phyloP scores from a whole-genome alignment of 2,329 filamentous ascomycete species.

The Blumeriella jaapii region DNA sequence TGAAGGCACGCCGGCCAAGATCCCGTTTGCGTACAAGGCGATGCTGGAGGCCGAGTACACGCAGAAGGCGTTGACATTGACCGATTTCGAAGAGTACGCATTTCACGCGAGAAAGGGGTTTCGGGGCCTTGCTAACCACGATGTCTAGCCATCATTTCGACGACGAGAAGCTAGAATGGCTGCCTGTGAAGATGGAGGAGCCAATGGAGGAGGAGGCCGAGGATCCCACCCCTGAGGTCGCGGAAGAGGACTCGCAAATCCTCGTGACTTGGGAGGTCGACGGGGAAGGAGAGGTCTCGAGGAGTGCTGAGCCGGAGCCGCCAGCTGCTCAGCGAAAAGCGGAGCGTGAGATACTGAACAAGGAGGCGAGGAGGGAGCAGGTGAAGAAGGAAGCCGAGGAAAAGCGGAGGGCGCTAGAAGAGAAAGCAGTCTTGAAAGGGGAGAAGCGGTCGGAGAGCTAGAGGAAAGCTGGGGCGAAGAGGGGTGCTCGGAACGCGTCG shows the following conservation, averaged over 20 bases:
- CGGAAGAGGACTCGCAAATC: too few relatives aligned
- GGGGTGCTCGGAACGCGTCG: not conserved
- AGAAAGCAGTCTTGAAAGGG: slow-evolving; percentile 3
- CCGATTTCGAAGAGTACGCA: slow-evolving; percentile 40
- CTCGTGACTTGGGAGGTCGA: too few relatives aligned
- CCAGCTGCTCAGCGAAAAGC: too few relatives aligned
- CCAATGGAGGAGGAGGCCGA: not conserved
- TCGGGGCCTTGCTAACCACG: not conserved
- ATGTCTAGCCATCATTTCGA: slow-evolving; percentile 32
- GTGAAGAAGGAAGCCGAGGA: slow-evolving; percentile 9
- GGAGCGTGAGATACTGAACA: too few relatives aligned
- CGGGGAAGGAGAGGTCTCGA: too few relatives aligned
- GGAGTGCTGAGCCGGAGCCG: too few relatives aligned
- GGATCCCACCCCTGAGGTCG: too few relatives aligned
- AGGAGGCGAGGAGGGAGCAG: not conserved
- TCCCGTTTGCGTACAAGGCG: slow-evolving; percentile 51
- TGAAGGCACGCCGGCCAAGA: slow-evolving; percentile 53
- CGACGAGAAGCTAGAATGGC: slow-evolving; percentile 29
- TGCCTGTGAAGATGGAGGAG: slow-evolving; percentile 17
- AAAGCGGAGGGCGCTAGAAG: slow-evolving; percentile 9
- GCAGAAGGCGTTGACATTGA: slow-evolving; percentile 37
- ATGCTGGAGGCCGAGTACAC: slow-evolving; percentile 48
- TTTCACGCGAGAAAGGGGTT: too few relatives aligned
- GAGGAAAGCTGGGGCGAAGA: slow-evolving; percentile 5
- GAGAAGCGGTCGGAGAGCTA: slow-evolving; percentile 4